phyloP scores from a whole-genome alignment of 1,284 basidiomycete species.

The Butyriboletus appendiculatus region DNA sequence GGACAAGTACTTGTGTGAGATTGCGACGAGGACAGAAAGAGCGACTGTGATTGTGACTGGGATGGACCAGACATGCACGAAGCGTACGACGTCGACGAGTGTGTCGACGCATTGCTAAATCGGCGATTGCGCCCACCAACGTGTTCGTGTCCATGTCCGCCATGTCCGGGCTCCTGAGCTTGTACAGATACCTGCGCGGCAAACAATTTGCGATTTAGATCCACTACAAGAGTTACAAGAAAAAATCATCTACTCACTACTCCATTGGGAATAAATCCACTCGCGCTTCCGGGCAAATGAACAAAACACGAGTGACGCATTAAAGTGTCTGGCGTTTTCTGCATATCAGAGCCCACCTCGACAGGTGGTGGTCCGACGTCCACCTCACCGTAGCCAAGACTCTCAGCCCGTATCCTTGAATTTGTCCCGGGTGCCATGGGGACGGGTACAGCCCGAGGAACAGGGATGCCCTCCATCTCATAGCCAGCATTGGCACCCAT shows the following conservation, averaged over 20 bases:
- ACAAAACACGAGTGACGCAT: neutral
- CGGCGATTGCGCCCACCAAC: constrained; percentile 10
- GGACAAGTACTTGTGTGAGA: constrained; percentile 20
- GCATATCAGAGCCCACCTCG: neutral
- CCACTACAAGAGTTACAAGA: neutral
- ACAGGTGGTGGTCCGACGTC: neutral
- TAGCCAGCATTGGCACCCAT: neutral
- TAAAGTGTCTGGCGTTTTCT: neutral
- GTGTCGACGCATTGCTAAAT: constrained; percentile 23
- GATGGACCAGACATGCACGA: constrained; percentile 26
- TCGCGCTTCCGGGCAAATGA: neutral
- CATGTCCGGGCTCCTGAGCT: neutral
- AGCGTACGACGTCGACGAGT: constrained; percentile 19
- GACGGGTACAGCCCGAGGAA: constrained; percentile 11
- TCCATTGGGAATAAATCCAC: neutral
- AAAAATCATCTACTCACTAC: constrained; percentile 9
- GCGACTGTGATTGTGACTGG: constrained; percentile 18
- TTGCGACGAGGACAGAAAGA: constrained; percentile 17
- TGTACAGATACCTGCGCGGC: constrained; percentile 5
- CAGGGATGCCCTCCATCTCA: constrained; percentile 7
- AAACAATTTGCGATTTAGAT: neutral
- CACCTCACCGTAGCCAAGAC: neutral
- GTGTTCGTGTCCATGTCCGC: neutral
- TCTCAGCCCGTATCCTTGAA: neutral
- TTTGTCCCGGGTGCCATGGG: neutral